phyloP scores from a whole-genome alignment of 1,284 basidiomycete species.

The Fomitiporia mediterranea region DNA sequence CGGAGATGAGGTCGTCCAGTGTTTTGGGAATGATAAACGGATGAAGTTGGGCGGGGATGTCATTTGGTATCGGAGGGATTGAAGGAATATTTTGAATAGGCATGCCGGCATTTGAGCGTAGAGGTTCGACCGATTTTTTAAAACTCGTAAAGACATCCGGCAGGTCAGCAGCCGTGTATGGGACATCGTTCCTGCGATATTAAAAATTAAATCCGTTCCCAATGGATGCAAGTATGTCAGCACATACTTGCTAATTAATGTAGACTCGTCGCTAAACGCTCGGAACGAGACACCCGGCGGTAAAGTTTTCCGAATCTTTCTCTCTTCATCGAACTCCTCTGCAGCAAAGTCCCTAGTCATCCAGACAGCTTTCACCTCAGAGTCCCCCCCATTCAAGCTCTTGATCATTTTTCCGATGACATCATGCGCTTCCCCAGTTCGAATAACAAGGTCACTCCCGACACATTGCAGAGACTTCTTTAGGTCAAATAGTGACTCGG shows the following conservation, averaged over 20 bases:
- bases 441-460: conserved; percentile 42
- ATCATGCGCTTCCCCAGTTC: conserved; percentile 41
- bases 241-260: conserved; percentile 21
- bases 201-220: not conserved
- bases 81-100: conserved; percentile 10
- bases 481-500: conserved; percentile 44
- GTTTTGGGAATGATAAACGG: conserved; percentile 18
- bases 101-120: conserved; percentile 28
- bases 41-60: conserved; percentile 12
- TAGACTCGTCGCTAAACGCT: conserved; percentile 23
- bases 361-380: conserved; percentile 38
- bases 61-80: conserved; percentile 11
- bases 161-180: conserved; percentile 31
- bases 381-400: conserved; percentile 31
- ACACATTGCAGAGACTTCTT: conserved; percentile 33
- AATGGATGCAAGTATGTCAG: not conserved
- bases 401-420: conserved; percentile 35
- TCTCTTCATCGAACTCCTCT: conserved; percentile 23
- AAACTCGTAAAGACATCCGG: conserved; percentile 43
- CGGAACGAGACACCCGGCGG: conserved; percentile 14
- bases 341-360: conserved; percentile 33
- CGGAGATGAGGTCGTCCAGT: conserved; percentile 12
- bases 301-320: not conserved
- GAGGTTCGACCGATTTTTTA: conserved; percentile 37
- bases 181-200: conserved; percentile 28